Conservation (phyloP, 2,329 filamentous ascomycete species). For the Epichloe festucae region DNA sequence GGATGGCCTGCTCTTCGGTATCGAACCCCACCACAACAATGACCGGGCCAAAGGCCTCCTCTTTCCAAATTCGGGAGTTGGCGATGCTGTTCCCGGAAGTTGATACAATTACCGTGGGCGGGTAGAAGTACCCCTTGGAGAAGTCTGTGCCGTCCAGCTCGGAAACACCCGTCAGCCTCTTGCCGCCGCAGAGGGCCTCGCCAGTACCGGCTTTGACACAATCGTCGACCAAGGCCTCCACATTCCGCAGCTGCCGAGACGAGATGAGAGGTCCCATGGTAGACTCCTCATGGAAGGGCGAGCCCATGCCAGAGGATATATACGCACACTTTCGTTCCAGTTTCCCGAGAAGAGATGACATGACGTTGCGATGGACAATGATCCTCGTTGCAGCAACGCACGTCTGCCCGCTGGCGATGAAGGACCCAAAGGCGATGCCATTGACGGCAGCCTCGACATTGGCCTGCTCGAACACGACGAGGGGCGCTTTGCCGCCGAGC, state of each 20-base stretch:
- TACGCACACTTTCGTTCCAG: slow-evolving; percentile 51
- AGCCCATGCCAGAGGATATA: slow-evolving; percentile 38
- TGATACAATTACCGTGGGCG: slow-evolving; percentile 57
- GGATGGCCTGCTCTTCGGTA: slow-evolving; percentile 57
- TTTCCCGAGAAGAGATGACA: slow-evolving; percentile 47
- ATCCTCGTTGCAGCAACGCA: slow-evolving; percentile 62
- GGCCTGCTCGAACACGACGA: slow-evolving; percentile 54
- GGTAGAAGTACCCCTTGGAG: slow-evolving; percentile 57
- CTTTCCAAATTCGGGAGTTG: slow-evolving; percentile 59
- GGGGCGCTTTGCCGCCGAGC: slow-evolving; percentile 56
- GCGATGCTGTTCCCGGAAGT: slow-evolving; percentile 45
- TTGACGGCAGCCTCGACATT: slow-evolving; percentile 55
- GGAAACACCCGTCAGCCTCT: slow-evolving; percentile 33
- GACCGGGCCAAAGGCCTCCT: slow-evolving; percentile 77
- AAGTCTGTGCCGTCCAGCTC: slow-evolving; percentile 38
- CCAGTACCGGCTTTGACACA: slow-evolving; percentile 41
- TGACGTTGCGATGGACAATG: slow-evolving; percentile 56
- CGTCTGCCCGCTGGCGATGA: slow-evolving; percentile 42
- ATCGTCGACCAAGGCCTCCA: slow-evolving; percentile 51
- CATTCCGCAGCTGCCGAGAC: slow-evolving; percentile 47
- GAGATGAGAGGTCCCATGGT: slow-evolving; percentile 56
- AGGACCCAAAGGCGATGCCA: slow-evolving; percentile 50
- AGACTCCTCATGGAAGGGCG: slow-evolving; percentile 40
- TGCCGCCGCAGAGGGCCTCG: slow-evolving; percentile 29
- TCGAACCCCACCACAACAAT: slow-evolving; percentile 64